Base-by-base conservation (phyloP, 192 early-diverging fungal genomes). In the Nowakowskiella sp. region DNA sequence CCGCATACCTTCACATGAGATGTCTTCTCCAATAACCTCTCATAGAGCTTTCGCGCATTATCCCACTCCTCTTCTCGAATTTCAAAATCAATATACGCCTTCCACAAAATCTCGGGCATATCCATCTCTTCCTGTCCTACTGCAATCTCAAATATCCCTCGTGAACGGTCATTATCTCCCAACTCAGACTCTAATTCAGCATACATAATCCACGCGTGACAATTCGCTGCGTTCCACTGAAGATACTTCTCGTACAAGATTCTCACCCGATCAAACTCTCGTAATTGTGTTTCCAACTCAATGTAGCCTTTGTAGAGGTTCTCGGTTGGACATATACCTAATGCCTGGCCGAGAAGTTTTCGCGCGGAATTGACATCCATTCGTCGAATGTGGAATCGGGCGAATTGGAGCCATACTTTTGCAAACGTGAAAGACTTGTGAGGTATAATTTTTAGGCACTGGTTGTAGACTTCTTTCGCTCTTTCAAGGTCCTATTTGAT, bases 21-120 rank as follows among this genome's bases (percentile, higher is more conserved):
- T 16, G 93, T 93, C 49, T 88, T 76, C 33, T 85, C 58, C 54
- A 99, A 65, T 44, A 99, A 63, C 4, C 90, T 71, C 59, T 85
- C 69, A 72, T 99, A 99, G 26, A 99, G 67, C 1, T 55, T 57
- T 30, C 92, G 68, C 0, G 88, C 89, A n/a, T 76, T 72, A 0
- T 67, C 72, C 64, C 81, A 91, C 71, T 96, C 90, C 49, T 73
- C 81, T 56, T 91, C 83, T 9, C 77, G 76, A 29, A 83, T 80
- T 58, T 96, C 92, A 71, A 96, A 94, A 59, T 99, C 85, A 61
- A 99, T 94, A 62, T 88, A 99, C 0, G 89, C 84, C 67, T 96
- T 99, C 96, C 96, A 99, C 42, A 99, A 64, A 10, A 97, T 80
- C 60, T 99, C 96, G 28, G 96, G 96, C 94, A 97, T 95, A 54